Conservation (phyloP, 768 basidiomycete species). For the Lenzites betulinus region DNA sequence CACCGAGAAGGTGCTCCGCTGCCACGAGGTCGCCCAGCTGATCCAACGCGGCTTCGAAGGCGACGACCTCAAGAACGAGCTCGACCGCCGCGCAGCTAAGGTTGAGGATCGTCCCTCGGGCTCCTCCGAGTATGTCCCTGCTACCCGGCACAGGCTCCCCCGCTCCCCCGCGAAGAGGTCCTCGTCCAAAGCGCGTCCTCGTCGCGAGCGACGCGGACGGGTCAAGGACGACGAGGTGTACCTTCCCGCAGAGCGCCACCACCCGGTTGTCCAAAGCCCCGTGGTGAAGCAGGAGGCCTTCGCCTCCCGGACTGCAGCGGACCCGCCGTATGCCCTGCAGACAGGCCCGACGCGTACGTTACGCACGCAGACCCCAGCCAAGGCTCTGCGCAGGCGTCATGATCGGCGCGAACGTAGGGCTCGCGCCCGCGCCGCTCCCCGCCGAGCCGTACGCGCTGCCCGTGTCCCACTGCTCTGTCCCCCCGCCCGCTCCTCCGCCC, state of each 20-base stretch:
- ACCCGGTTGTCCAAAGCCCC: background rate
- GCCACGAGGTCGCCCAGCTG: constrained; percentile 40
- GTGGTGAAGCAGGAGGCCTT: background rate
- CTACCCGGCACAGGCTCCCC: background rate
- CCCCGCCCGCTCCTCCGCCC: background rate
- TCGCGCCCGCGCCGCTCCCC: background rate
- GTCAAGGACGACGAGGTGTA: constrained; percentile 2
- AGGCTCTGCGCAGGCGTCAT: constrained; percentile 7
- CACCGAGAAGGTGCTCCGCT: constrained; percentile 41
- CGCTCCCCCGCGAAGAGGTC: constrained; percentile 1
- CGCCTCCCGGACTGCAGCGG: background rate
- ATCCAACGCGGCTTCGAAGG: constrained; percentile 38
- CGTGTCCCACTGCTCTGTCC: constrained; percentile 13
- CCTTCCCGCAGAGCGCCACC: background rate
- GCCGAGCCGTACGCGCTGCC: constrained; percentile 2
- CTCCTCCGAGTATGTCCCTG: constrained; percentile 4
- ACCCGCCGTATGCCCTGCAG: background rate
- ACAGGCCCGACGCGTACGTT: constrained; percentile 4
- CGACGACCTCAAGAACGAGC: constrained; percentile 29
- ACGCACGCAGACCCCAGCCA: constrained; percentile 15
- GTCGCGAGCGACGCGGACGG: constrained; percentile 1
- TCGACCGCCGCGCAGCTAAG: constrained; percentile 6
- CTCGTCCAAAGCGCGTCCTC: background rate
- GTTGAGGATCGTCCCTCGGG: background rate
- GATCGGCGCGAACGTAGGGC: background rate